Base-by-base conservation (phyloP, 768 basidiomycete genomes). In the Cantharellus anzutake region DNA sequence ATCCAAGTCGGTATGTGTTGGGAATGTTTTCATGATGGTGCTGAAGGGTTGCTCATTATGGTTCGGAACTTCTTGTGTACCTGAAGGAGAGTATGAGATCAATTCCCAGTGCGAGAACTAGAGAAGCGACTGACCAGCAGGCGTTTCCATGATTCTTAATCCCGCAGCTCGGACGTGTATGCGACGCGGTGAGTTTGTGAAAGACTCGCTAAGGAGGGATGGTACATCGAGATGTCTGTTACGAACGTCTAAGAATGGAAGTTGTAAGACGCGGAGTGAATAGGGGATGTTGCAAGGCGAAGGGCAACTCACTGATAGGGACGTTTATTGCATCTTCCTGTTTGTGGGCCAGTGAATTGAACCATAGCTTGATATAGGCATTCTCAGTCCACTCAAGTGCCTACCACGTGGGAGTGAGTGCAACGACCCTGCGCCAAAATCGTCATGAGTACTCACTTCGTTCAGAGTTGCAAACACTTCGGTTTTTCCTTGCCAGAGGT, bases 341-440 rank as follows among this genome's bases (percentile, higher is more conserved):
- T 29, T 75, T 68, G 65, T 83, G 83, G 77, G 61, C 74, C 73
- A 50, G 41, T 0, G 42, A 35, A 3, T 40, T 29, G 63, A 85
- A 84, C 85, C 84, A 87, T 4, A 85, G 82, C 58, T 78, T 79
- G 62, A 97, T 67, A 71, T 96, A 96, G 0, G 80, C 85, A 70
- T 97, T 97, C 72, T 97, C 92, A 0, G 89, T 93, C 92, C 92
- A 86, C 41, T 57, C 56, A 5, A 57, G 56, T 50, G 51, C 29
- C 20, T 4, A 40, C 14, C 3, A 61, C 11, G 37, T 16, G 40
- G 42, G 5, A 42, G 53, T 14, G 5, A 3, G 48, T 14, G 14
- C 3, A 38, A 14, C 20, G 3, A 5, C 5, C 4, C 1, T 14
- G 2, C 5, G 20, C 20, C 20, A 29, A 29, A 29, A 29, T 29